These are phyloP conservation scores for Diatrype stigma DNA, from an alignment of 2,329 filamentous ascomycete genomes.

Conservation along the genomic window DNA sequence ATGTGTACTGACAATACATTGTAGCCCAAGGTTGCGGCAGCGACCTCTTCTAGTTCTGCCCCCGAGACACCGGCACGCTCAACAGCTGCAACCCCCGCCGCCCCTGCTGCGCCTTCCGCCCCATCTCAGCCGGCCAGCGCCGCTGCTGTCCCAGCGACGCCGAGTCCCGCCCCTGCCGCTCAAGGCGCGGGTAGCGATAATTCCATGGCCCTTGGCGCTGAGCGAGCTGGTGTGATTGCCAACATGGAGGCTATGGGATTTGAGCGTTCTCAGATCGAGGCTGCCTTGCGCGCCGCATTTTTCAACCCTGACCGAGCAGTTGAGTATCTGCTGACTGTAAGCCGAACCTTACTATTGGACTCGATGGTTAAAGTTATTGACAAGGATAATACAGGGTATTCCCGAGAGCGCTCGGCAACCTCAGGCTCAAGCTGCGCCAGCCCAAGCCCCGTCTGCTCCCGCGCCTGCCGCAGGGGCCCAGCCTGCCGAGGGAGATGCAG, in stretches of 20 bases:
- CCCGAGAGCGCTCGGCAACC: constrained; percentile 78
- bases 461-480: constrained; percentile 38
- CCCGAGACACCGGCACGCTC: constrained; percentile 60
- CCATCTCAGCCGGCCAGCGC: constrained; percentile 44
- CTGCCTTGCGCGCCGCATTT: constrained; percentile 92
- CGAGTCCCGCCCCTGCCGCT: constrained; percentile 51
- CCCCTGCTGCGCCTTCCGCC: constrained; percentile 45
- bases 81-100: constrained; percentile 45
- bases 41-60: constrained; percentile 58
- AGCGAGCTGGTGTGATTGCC: constrained; percentile 75
- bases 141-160: constrained; percentile 47
- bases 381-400: constrained; percentile 62
- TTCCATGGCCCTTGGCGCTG: constrained; percentile 79
- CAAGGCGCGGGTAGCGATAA: constrained; percentile 59
- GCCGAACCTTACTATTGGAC: constrained; percentile 26
- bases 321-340: constrained; percentile 85
- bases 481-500: constrained; percentile 38
- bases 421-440: constrained; percentile 43
- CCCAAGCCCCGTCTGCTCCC: constrained; percentile 36
- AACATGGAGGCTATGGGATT: constrained; percentile 99
- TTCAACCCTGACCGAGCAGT: constrained; percentile 97
- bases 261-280: constrained; percentile 78
- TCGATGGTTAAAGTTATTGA: constrained; percentile 3
- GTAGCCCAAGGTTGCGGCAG: constrained; percentile 67
- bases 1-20: constrained; percentile 12